Conservation (phyloP, 2,329 filamentous ascomycete species). For the Zymoseptoria crescenta region DNA sequence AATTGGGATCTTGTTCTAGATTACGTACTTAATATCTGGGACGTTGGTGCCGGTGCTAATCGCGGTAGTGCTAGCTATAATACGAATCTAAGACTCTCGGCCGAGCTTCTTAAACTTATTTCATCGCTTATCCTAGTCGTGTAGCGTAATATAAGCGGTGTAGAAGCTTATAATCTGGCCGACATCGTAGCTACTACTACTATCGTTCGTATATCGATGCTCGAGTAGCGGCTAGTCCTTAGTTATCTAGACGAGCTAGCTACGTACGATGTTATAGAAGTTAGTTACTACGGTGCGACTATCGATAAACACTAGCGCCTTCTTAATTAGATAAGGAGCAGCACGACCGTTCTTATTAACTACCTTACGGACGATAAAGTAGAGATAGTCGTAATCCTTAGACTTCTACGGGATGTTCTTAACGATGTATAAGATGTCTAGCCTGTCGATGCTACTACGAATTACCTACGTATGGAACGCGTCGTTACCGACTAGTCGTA, state of each 20-base stretch:
- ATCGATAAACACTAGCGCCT: background rate
- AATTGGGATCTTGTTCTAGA: background rate
- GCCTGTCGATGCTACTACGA: background rate
- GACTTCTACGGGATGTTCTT: background rate
- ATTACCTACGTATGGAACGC: background rate
- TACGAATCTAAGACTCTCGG: background rate
- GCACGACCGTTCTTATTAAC: background rate
- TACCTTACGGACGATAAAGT: background rate
- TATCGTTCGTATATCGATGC: background rate
- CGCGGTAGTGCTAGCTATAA: background rate
- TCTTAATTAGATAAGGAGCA: background rate
- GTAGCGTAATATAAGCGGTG: background rate
- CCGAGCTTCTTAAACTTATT: background rate
- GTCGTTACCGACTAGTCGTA: background rate
- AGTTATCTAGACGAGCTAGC: background rate
- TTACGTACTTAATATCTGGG: background rate
- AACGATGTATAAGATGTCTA: background rate
- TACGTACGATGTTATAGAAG: too few species aligned
- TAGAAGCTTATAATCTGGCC: background rate
- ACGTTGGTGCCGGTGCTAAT: background rate
- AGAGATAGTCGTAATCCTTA: background rate
- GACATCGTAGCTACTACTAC: background rate
- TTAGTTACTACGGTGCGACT: background rate
- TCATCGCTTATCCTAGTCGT: background rate
- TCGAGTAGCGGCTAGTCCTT: background rate